These are phyloP conservation scores for Arabidopsis lyrata DNA, from an alignment of 441 rosid species.

Conservation along the genomic window DNA sequence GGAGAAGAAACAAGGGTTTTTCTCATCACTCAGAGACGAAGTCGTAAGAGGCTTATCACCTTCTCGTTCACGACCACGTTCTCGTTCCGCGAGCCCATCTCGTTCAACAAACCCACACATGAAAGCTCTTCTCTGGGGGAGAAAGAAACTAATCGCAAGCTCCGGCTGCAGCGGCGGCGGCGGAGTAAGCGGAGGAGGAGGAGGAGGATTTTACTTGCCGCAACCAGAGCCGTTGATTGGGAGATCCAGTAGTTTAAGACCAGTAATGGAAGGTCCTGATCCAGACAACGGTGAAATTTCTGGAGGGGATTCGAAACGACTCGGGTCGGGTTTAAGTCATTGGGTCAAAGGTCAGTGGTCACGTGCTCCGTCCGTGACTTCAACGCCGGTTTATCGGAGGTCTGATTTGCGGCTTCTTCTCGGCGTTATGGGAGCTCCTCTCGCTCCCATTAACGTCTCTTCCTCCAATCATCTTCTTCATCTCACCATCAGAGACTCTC, in stretches of 20 bases:
- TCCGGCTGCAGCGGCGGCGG: constrained; percentile 26
- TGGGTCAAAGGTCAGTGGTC: constrained; percentile 84
- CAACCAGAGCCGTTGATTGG: constrained; percentile 55
- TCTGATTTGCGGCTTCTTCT: constrained; percentile 76
- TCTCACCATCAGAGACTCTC: constrained; percentile 76
- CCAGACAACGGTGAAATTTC: constrained; percentile 48
- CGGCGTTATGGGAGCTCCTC: constrained; percentile 89
- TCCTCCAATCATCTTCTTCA: constrained; percentile 71
- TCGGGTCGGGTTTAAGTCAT: constrained; percentile 72
- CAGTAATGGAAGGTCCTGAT: constrained; percentile 83
- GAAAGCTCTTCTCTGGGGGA: constrained; percentile 57
- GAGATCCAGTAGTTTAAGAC: constrained; percentile 74
- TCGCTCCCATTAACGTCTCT: constrained; percentile 83
- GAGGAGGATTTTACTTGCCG: constrained; percentile 34
- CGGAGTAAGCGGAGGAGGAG: neutral
- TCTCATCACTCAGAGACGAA: constrained; percentile 77
- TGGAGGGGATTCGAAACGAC: constrained; percentile 52
- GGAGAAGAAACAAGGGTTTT: constrained; percentile 87
- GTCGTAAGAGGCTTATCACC: constrained; percentile 76
- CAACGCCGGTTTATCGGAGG: constrained; percentile 54
- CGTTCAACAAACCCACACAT: constrained; percentile 59
- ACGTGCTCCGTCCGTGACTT: constrained; percentile 63
- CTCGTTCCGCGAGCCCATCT: constrained; percentile 66
- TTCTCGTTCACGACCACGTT: constrained; percentile 52
- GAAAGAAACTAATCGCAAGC: constrained; percentile 45